Evolutionary conservation across 2,329 filamentous ascomycete species (phyloP), one percentile per base, ranked within the genome.

Genomic region (Aureobasidium sp.): DNA sequence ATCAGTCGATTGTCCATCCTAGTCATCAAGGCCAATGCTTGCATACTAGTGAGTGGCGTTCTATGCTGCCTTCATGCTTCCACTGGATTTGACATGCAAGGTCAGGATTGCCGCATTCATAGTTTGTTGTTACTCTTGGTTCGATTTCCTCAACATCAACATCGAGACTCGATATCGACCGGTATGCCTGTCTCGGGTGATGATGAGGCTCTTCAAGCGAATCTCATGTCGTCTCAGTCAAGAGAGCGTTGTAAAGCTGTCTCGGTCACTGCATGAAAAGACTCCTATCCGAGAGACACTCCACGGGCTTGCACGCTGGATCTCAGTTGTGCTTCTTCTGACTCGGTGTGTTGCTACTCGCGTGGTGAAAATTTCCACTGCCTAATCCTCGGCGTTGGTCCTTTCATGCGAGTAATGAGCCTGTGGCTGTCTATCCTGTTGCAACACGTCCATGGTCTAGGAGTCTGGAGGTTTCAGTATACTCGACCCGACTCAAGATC

Each of bases 21-120:
- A 17, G 24, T 29, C 24, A 29, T 24, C 17, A 24, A 45, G 19
- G 53, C 24, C 53, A 45, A 45, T 44, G 53, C 53, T 57, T 45
- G 39, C 42, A 58, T 37, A 39, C 54, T 58, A 47, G 31, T 31
- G 54, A 48, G 54, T 37, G 54, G 54, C 54, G 35, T 37, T 4
- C 40, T 39, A 27, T 58, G 48, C 31, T 19, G 19, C 31, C n/a
- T 58, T 3, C 4, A 27, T 58, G 14, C 27, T 37, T 39, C 24
- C 19, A 39, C 17, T 37, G 27, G 54, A 58, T 58, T 58, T 58
- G 54, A 19, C 27, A 39, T 48, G 31, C 31, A 35, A 29, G 31
- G 19, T 58, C 39, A 31, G 31, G 12, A 58, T 48, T 17, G 19
- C 29, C 31, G 42, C 14, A 19, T 15, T 7, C 22, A 44, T n/a